phyloP scores from a whole-genome alignment of 2,329 filamentous ascomycete genomes.

The Alternaria viburni region DNA sequence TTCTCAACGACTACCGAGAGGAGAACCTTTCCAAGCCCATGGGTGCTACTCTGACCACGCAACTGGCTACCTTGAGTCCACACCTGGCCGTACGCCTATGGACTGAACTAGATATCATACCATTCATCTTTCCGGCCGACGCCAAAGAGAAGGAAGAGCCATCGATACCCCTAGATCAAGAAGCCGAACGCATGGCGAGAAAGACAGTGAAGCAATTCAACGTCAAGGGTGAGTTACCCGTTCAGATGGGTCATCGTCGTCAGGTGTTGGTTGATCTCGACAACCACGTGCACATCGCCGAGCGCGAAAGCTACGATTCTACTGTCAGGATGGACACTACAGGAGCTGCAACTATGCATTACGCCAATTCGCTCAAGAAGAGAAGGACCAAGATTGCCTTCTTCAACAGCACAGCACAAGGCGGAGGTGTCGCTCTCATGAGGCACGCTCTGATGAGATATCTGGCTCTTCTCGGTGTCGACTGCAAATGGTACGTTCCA shows the following conservation, averaged over 20 bases:
- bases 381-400: slow-evolving; percentile 74
- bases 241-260: slow-evolving; percentile 4
- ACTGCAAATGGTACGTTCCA: slow-evolving; percentile 78
- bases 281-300: slow-evolving; percentile 67
- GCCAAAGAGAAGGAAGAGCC: slow-evolving; percentile 37
- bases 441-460: slow-evolving; percentile 78
- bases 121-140: slow-evolving; percentile 63
- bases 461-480: slow-evolving; percentile 68
- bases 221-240: slow-evolving; percentile 7
- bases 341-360: slow-evolving; percentile 70
- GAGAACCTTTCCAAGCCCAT: slow-evolving; percentile 76
- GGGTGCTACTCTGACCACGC: slow-evolving; percentile 71
- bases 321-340: slow-evolving; percentile 65
- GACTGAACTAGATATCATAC: slow-evolving; percentile 77
- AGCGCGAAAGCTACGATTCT: slow-evolving; percentile 63
- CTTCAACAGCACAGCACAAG: slow-evolving; percentile 79
- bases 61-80: slow-evolving; percentile 66
- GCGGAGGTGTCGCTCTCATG: slow-evolving; percentile 84
- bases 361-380: slow-evolving; percentile 66
- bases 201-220: slow-evolving; percentile 68
- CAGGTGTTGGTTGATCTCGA: slow-evolving; percentile 63
- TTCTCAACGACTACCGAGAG: slow-evolving; percentile 66
- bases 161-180: slow-evolving; percentile 72
- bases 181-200: slow-evolving; percentile 80
- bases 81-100: slow-evolving; percentile 73